These are phyloP conservation scores for Puccinellia tenuiflora DNA, from an alignment of 176 grass and related monocot genomes.

Conservation along the genomic window DNA sequence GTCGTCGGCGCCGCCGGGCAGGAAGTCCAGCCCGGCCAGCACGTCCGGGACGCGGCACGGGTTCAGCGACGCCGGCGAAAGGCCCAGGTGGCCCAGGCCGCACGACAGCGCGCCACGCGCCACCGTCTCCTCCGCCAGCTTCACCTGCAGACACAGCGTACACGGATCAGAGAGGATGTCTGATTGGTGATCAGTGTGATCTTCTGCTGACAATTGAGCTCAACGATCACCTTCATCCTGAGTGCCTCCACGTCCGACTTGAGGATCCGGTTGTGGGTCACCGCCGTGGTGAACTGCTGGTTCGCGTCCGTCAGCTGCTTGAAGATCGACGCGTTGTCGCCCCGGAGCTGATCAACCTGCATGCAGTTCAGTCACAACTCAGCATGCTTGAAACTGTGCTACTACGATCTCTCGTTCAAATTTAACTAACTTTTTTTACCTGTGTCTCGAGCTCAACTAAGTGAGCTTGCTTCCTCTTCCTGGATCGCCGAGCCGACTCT, in stretches of 20 bases:
- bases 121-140: constrained; percentile 89
- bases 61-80: constrained; percentile 42
- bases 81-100: constrained; percentile 35
- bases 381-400: neutral
- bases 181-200: too few relatives aligned
- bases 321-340: constrained; percentile 65
- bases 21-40: constrained; percentile 51
- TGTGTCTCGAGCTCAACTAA: constrained; percentile 73
- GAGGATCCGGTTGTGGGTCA: constrained; percentile 74
- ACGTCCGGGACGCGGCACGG: constrained; percentile 42
- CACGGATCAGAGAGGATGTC: too few relatives aligned
- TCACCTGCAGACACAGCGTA: constrained; percentile 40
- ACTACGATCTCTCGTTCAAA: neutral
- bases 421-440: constrained; percentile 18
- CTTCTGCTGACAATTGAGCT: neutral
- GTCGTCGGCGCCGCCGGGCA: constrained; percentile 34
- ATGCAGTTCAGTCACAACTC: neutral
- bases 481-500: constrained; percentile 82
- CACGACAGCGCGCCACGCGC: constrained; percentile 62
- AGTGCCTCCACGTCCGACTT: constrained; percentile 83
- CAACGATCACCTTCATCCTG: constrained; percentile 55
- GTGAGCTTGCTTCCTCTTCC: constrained; percentile 97
- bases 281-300: constrained; percentile 58
- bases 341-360: constrained; percentile 76
- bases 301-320: constrained; percentile 81